Evolutionary conservation across 2,329 filamentous ascomycete genomes (phyloP), one percentile per base, ranked within the genome.

Genomic region (Cercospora brassicicola): DNA sequence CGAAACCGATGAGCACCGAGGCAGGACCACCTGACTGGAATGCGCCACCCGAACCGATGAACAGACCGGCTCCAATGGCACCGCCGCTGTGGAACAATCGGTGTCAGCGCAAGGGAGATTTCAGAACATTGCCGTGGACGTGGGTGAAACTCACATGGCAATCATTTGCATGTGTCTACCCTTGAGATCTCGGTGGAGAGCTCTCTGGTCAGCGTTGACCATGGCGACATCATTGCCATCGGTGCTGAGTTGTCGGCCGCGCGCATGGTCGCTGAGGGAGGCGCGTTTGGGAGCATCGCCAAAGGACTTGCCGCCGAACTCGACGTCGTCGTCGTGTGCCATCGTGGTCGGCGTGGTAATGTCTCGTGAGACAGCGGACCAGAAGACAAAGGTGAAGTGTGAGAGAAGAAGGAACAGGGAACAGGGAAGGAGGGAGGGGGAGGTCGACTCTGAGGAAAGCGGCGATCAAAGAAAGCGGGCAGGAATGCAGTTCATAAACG

Each of bases 61-160:
- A 87, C 3, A 87, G 78, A 75, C 85, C 85, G 31, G 84, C 86
- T 51, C 84, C 84, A 65, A 85, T 84, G 13, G 69, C 72, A 33
- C 73, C 73, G 62, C 73, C 73, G 31, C 69, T 71, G 61, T 18
- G 39, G 18, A 23, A 23, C 9, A 11, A 6, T 51, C 36, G 15
- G 0, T 8, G 45, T 51, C 45, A 51, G 61, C 31, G 18, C 36
- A 42, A n/a, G 36, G 15, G 36, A n/a, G 36, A n/a, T 39, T 39
- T 15, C 13, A n/a, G 33, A 39, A n/a, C 5, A n/a, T n/a, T 39
- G 33, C 13, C 13, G 33, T n/a, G 33, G 33, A 39, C 23, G 18
- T 30, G 13, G 15, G 18, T 23, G 5, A 6, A 13, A 71, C 67
- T 66, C 55, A 64, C 70, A 78, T 77, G 53, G 77, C 77, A 71